Evolutionary conservation across 1,139 yeast species (phyloP), one percentile per base, ranked within the genome.

Genomic region (Pichia sp.): DNA sequence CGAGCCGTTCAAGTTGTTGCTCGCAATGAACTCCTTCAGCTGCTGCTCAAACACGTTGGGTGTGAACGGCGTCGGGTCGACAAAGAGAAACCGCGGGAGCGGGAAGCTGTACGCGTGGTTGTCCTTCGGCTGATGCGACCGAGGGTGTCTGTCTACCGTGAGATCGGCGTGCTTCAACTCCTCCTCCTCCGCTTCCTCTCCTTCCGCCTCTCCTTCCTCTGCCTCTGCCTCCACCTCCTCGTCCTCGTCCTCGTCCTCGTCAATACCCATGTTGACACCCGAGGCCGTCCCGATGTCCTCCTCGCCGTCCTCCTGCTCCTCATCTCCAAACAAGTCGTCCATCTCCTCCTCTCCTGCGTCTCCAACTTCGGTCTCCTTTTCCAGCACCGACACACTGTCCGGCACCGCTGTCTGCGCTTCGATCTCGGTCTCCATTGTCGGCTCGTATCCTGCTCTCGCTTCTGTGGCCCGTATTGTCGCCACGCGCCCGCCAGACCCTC

Each of bases 11-110:
- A 36, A 50, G 15, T 42, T 42, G 16, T 32, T n/a, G 10, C 38
- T 40, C 23, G 43, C 41, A 6, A 58, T 15, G 52, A 61, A 61
- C n/a, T 61, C 64, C 7, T 57, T 50, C 26, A 66, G 41, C 40
- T 63, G 63, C 6, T 57, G 71, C 58, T 78, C 75, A 69, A 88
- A 90, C 52, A 76, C 81, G 34, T 76, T 77, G 2, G 95, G 88
- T 62, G 92, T 96, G 68, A 92, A 93, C 41, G 97, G 96, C 59
- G 82, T 82, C 3, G 97, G 87, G 58, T 90, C 96, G 41, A 90
- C 82, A 54, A 82, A 82, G 59, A 93, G 73, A 64, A 89, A 92
- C 30, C 89, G 84, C 2, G 98, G 99, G 61, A 92, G 74, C 59
- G 86, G 85, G 56, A 89, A 80, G 57, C 79, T 74, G 61, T 78